These are phyloP conservation scores for Diaporthe citrichinensis DNA, from an alignment of 2,329 filamentous ascomycete genomes.

Conservation along the genomic window DNA sequence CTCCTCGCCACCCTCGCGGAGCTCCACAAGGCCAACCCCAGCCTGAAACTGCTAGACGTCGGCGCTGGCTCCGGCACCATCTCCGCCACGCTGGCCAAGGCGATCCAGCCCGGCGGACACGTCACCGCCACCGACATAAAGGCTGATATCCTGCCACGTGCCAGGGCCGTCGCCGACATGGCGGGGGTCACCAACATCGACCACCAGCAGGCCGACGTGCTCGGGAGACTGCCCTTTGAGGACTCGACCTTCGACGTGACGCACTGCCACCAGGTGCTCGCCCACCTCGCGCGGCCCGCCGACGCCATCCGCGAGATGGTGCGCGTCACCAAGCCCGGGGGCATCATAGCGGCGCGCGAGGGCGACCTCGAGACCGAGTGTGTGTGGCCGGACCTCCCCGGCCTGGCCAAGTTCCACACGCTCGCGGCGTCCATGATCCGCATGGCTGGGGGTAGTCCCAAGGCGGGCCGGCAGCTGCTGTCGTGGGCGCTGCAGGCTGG, in stretches of 20 bases:
- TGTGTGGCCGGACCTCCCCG: constrained; percentile 49
- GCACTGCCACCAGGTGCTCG: constrained; percentile 49
- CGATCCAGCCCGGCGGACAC: constrained; percentile 56
- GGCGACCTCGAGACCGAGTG: constrained; percentile 52
- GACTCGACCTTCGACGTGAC: constrained; percentile 49
- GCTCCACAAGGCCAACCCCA: constrained; percentile 39
- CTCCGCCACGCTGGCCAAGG: constrained; percentile 57
- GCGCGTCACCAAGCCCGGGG: constrained; percentile 49
- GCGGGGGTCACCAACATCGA: constrained; percentile 49
- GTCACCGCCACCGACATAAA: constrained; percentile 61
- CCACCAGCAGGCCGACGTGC: constrained; percentile 50
- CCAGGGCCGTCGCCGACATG: constrained; percentile 52
- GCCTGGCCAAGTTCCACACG: constrained; percentile 47
- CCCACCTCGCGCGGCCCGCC: constrained; percentile 46
- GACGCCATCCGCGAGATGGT: constrained; percentile 50
- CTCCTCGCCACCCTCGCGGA: constrained; percentile 49
- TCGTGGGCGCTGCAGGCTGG: constrained; percentile 49
- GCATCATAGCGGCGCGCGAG: constrained; percentile 49
- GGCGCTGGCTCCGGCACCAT: constrained; percentile 65
- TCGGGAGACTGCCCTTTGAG: constrained; percentile 49
- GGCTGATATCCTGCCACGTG: constrained; percentile 56
- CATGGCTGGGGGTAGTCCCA: constrained; percentile 44
- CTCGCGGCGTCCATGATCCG: constrained; percentile 42
- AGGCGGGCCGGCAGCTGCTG: constrained; percentile 47
- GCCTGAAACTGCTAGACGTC: constrained; percentile 58